Base-by-base conservation (phyloP, 768 basidiomycete genomes). In the Rhodotorula kratochvilovae region DNA sequence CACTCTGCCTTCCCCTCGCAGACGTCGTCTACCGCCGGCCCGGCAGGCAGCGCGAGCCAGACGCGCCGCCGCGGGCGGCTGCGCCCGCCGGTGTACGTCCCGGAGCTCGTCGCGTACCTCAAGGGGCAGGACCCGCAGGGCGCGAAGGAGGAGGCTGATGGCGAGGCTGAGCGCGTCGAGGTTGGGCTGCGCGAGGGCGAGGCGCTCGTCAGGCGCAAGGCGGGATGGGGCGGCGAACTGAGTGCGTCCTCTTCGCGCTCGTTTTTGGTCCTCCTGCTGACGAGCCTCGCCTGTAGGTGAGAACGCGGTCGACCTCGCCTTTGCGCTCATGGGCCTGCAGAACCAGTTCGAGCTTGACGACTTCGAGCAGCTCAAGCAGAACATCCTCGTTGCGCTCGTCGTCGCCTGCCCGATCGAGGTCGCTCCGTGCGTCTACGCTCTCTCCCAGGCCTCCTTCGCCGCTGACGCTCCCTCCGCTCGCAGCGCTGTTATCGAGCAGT, bases 401-500 rank as follows among this genome's bases (percentile, higher is more conserved):
- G 84, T 85, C 7, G 92, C 90, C 70, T 87, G 86, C 69, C 96
- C 96, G 3, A 82, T 82, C 36, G 87, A 87, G 65, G 87, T 89
- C 53, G 88, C 92, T 1, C 89, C 88, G 94, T 98, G 79, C 77
- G 92, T 85, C 68, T 46, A 46, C 31, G 27, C 10, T 7, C 50
- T 35, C 61, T 51, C 29, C 21, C 48, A 12, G 27, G 7, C 27
- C 2, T 50, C 31, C 46, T 27, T 39, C 35, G 31, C 66, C 45
- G 27, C 43, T 27, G 56, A 63, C 33, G 46, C 63, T 33, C 43
- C 70, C 48, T 13, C 74, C 25, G 19, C 21, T 42, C 17, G 17
- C 77, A 96, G 94, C 6, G 84, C 86, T 45, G 82, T 97, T 17
- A 87, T 91, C 63, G 92, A 95, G 79, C 91, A 96, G 77, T 94